Conservation (phyloP, 331 rosid species). For the Prunus yedoensis region DNA sequence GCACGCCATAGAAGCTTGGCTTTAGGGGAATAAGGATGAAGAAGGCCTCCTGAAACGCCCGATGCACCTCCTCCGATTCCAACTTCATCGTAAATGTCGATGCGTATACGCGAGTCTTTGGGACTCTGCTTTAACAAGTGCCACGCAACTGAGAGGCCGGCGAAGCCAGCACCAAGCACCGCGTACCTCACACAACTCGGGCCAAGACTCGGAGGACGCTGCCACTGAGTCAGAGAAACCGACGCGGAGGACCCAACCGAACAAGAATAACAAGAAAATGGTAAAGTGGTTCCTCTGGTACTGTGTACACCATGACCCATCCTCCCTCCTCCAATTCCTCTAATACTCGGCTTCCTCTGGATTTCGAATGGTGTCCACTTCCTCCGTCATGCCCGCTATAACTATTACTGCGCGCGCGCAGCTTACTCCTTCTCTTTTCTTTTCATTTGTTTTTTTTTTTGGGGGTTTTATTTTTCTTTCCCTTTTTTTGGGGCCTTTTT, state of each 20-base stretch:
- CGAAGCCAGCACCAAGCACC: constrained; percentile 95
- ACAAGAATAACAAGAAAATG: not conserved
- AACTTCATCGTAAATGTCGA: constrained; percentile 77
- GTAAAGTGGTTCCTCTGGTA: not conserved
- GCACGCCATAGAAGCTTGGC: constrained; percentile 82
- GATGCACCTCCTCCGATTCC: constrained; percentile 97
- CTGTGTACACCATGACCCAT: not conserved
- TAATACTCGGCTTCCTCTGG: too few relatives aligned
- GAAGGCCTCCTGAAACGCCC: constrained; percentile 88
- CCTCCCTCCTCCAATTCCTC: not conserved
- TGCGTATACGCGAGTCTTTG: constrained; percentile 46
- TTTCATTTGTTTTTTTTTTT: not conserved
- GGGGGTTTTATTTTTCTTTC: not conserved
- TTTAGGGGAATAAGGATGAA: constrained; percentile 97
- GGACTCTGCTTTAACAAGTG: constrained; percentile 73
- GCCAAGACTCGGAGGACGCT: not conserved
- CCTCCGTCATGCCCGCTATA: too few relatives aligned
- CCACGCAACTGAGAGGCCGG: constrained; percentile 88
- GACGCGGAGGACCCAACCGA: not conserved
- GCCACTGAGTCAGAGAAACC: not conserved
- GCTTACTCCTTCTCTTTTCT: not conserved
- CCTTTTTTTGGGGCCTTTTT: too few relatives aligned
- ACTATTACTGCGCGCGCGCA: not conserved
- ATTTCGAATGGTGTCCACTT: too few relatives aligned
- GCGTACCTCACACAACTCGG: constrained; percentile 48